phyloP scores from a whole-genome alignment of 768 basidiomycete species.

The Amanita polypyramis region DNA sequence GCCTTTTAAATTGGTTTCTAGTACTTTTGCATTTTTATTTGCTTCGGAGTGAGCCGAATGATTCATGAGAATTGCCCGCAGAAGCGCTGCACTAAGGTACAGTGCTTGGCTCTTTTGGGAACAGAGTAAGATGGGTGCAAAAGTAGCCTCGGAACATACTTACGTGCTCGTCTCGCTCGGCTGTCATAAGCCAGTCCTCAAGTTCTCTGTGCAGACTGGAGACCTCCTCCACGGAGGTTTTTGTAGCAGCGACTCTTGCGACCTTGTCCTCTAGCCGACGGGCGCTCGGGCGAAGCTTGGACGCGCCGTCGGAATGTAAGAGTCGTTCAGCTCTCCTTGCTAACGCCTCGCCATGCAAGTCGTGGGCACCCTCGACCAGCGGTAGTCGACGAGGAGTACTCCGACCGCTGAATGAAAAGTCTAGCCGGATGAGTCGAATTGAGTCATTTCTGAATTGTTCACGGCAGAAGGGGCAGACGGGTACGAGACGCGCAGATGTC shows the following conservation, averaged over 20 bases:
- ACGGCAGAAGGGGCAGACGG: conserved; percentile 80
- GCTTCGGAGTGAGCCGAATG: conserved; percentile 73
- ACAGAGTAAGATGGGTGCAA: not conserved
- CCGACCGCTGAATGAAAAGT: conserved; percentile 61
- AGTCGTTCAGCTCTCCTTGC: conserved; percentile 39
- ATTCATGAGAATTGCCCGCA: conserved; percentile 78
- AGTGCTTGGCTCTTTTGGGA: conserved; percentile 26
- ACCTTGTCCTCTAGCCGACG: conserved; percentile 71
- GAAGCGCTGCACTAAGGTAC: conserved; percentile 63
- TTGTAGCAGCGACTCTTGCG: conserved; percentile 69
- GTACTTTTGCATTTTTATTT: conserved; percentile 51
- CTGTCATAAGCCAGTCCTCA: conserved; percentile 60
- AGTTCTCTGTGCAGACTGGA: conserved; percentile 69
- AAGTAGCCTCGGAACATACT: conserved; percentile 18
- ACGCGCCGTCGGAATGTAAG: conserved; percentile 31
- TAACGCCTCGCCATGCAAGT: conserved; percentile 26
- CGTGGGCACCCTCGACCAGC: conserved; percentile 37
- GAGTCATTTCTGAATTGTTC: conserved; percentile 57
- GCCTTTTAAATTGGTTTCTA: conserved; percentile 51
- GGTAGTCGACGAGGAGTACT: conserved; percentile 52
- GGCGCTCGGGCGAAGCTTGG: conserved; percentile 41
- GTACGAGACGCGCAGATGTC: conserved; percentile 56
- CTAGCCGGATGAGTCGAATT: conserved; percentile 71
- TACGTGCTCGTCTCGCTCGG: conserved; percentile 56
- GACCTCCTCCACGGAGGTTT: conserved; percentile 83